Conservation (phyloP, 306 rosid species). For the Abrus precatorius region DNA sequence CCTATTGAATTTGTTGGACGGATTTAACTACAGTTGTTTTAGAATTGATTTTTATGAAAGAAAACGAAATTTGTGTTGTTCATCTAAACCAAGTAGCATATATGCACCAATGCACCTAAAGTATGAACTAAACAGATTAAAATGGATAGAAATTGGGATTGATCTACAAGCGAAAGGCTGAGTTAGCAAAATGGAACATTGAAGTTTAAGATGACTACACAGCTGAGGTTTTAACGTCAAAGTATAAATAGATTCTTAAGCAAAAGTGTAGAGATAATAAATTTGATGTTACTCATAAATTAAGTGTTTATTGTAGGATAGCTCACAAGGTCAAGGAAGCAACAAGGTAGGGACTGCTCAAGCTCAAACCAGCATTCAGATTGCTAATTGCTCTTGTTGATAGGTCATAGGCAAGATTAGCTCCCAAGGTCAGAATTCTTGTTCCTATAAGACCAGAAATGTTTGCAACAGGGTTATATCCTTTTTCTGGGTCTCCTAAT, state of each 20-base stretch:
- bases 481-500: conserved; percentile 1
- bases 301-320: not conserved
- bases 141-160: conserved; percentile 1
- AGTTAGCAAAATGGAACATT: not conserved
- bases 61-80: not conserved
- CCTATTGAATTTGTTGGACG: not conserved
- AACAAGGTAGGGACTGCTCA: conserved; percentile 28
- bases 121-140: not conserved
- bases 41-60: not conserved
- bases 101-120: not conserved
- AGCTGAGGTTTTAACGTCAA: not conserved
- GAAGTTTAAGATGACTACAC: not conserved
- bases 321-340: conserved; percentile 39
- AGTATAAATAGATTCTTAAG: not conserved
- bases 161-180: not conserved
- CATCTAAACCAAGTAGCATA: not conserved
- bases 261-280: not conserved
- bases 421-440: conserved; percentile 32
- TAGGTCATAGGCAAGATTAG: conserved; percentile 2
- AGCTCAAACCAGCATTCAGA: conserved; percentile 24
- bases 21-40: not conserved
- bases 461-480: conserved; percentile 10
- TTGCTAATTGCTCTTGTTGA: not conserved
- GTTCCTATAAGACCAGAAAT: conserved; percentile 31
- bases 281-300: not conserved